Conservation (phyloP, 495 filamentous ascomycete species). For the Cryomyces antarcticus region DNA sequence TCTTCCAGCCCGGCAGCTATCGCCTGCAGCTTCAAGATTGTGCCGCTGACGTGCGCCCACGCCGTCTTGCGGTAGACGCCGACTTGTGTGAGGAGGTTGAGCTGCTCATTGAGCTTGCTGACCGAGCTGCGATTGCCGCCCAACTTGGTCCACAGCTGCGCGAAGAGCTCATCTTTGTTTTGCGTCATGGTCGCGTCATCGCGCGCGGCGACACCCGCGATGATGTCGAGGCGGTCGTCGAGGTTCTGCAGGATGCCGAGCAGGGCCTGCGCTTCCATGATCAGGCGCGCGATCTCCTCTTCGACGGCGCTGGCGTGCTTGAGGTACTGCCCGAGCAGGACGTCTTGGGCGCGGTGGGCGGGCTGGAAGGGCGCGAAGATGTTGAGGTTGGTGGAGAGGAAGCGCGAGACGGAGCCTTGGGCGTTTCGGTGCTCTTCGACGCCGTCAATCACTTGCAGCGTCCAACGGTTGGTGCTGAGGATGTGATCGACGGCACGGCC, state of each 20-base stretch:
- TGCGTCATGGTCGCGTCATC: conserved; percentile 28
- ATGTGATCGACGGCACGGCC: conserved; percentile 48
- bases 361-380: conserved; percentile 38
- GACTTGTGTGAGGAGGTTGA: conserved; percentile 36
- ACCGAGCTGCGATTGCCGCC: conserved; percentile 37
- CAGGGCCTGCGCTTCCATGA: conserved; percentile 43
- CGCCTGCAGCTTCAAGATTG: conserved; percentile 42
- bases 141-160: conserved; percentile 46
- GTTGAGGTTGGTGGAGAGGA: conserved; percentile 19
- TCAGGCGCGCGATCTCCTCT: conserved; percentile 39
- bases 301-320: conserved; percentile 42
- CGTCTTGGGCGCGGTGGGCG: conserved; percentile 24
- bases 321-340: conserved; percentile 35
- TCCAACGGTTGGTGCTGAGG: conserved; percentile 44
- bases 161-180: conserved; percentile 36
- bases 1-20: conserved; percentile 48
- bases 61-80: conserved; percentile 37
- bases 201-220: conserved; percentile 39
- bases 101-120: conserved; percentile 34
- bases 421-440: conserved; percentile 20
- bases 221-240: conserved; percentile 40
- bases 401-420: conserved; percentile 19
- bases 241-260: conserved; percentile 34
- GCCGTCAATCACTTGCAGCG: conserved; percentile 30
- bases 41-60: conserved; percentile 32